Percentiles rank a stretch among this genome's conserved stretches.
Evolutionary conservation across 75 land plant genomes (phyloP).

Genomic region (Pseudotsuga menziesii): DNA sequence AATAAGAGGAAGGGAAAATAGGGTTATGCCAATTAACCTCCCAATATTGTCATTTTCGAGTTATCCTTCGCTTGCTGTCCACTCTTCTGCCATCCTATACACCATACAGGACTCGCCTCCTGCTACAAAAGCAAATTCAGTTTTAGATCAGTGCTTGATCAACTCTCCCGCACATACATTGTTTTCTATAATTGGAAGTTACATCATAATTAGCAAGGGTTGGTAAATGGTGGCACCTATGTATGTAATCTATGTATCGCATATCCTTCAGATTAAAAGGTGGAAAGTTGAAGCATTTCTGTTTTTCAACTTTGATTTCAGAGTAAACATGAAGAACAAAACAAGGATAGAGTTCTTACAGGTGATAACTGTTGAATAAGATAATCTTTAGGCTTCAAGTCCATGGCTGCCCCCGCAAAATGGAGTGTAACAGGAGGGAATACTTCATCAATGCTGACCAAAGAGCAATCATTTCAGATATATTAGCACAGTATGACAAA

Average conservation of each 20-base stretch:
- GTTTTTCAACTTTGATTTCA: not conserved
- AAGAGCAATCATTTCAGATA: not conserved
- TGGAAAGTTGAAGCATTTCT: not conserved
- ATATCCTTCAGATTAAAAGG: not conserved
- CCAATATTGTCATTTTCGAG: slow-evolving; percentile 38
- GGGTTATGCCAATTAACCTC: slow-evolving; percentile 28
- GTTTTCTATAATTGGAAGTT: not conserved
- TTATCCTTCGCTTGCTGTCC: slow-evolving; percentile 18
- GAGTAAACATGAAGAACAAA: not conserved
- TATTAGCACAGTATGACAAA: not conserved
- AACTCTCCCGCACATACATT: not conserved
- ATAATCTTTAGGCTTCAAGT: slow-evolving; percentile 60
- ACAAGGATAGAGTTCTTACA: slow-evolving; percentile 26
- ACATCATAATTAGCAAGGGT: not conserved
- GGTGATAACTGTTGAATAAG: slow-evolving; percentile 44
- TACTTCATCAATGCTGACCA: slow-evolving; percentile 40
- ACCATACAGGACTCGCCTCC: slow-evolving; percentile 52
- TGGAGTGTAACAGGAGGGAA: slow-evolving; percentile 59
- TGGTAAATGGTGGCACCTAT: not conserved
- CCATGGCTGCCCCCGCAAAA: slow-evolving; percentile 75
- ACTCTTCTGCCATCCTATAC: slow-evolving; percentile 61
- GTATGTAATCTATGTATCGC: not conserved
- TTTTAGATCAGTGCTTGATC: not conserved
- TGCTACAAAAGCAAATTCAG: slow-evolving; percentile 9
- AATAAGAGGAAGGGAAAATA: not conserved